phyloP scores from a whole-genome alignment of 495 filamentous ascomycete genomes.

The Penicillium egyptiacum region DNA sequence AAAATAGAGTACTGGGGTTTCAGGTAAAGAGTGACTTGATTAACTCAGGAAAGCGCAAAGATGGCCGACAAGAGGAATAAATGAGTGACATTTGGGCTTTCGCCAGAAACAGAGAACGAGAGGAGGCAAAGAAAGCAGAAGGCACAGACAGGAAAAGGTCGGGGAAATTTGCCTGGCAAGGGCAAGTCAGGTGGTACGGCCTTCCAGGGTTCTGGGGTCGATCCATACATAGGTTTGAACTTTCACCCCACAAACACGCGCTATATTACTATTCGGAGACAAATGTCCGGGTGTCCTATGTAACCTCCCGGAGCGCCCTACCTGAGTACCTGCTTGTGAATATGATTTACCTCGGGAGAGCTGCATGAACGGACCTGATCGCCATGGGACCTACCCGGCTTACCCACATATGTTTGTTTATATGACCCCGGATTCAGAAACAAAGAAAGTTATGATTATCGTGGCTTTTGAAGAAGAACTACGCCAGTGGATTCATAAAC shows the following conservation, averaged over 20 bases:
- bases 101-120: not conserved
- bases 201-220: not conserved
- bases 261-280: not conserved
- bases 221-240: not conserved
- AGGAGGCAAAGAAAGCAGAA: slow-evolving; percentile 1
- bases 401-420: not conserved
- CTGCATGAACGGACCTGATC: not conserved
- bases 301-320: not conserved
- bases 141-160: not conserved
- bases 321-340: not conserved
- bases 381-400: not conserved
- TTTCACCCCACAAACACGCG: not conserved
- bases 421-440: slow-evolving; percentile 1
- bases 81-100: slow-evolving; percentile 8
- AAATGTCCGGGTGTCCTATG: not conserved
- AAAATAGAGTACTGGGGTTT: not conserved
- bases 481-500: not conserved
- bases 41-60: not conserved
- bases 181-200: not conserved
- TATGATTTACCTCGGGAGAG: not conserved
- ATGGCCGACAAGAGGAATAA: not conserved
- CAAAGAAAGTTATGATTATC: not conserved
- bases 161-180: slow-evolving; percentile 4
- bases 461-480: not conserved
- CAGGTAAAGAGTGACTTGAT: not conserved